A percentile compares a stretch with the other conserved stretches of the same genome.
Evolutionary conservation across 352 stramenopile genomes (phyloP).

Genomic region (Pythium aquatile): DNA sequence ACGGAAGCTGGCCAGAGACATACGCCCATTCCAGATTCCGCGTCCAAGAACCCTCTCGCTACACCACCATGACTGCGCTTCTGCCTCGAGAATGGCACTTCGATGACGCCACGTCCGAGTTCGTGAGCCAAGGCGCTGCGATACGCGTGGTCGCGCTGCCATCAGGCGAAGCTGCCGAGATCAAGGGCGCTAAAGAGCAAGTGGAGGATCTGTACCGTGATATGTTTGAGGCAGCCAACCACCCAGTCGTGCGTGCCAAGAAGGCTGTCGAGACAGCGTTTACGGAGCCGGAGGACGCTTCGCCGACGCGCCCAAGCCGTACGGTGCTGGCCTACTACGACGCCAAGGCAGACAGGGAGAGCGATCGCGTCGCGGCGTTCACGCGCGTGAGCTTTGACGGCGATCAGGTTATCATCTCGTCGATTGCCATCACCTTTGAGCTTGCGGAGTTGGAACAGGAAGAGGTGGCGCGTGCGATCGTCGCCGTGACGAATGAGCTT

Average conservation of each 20-base stretch:
- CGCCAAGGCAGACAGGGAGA: background rate
- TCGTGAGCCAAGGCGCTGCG: constrained; percentile 5
- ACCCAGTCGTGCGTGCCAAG: constrained; percentile 3
- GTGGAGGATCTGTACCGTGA: constrained; percentile 12
- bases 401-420: constrained; percentile 4
- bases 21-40: too few species aligned
- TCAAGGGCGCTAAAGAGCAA: constrained; percentile 9
- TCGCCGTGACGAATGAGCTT: constrained; percentile 13
- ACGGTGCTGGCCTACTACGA: constrained; percentile 17
- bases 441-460: background rate
- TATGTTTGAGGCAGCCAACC: constrained; percentile 4
- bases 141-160: constrained; percentile 16
- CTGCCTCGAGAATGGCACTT: constrained; percentile 12
- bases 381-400: constrained; percentile 13
- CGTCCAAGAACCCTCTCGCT: too few species aligned
- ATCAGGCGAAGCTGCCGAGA: constrained; percentile 1
- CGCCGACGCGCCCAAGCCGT: background rate
- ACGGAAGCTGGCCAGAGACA: too few species aligned
- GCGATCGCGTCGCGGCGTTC: constrained; percentile 10
- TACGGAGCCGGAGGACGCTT: background rate
- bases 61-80: background rate
- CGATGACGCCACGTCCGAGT: background rate
- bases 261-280: constrained; percentile 4
- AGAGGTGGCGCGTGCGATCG: constrained; percentile 1
- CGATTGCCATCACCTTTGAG: constrained; percentile 3